phyloP scores from a whole-genome alignment of 192 early-diverging fungal species.

The Linnemannia hyalina region DNA sequence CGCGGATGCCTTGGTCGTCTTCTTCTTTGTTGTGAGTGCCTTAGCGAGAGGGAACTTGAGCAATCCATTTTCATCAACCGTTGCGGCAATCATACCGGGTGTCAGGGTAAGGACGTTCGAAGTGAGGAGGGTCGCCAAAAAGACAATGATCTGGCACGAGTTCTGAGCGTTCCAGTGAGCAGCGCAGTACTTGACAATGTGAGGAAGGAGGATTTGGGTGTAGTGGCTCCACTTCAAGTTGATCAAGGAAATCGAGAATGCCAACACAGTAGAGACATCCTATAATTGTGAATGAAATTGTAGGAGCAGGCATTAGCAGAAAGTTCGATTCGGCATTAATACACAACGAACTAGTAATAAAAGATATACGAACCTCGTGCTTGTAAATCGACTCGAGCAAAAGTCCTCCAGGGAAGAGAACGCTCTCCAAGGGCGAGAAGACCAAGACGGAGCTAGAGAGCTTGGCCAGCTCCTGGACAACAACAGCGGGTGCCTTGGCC shows the following conservation, averaged over 20 bases:
- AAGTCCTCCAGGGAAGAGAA: constrained; percentile 61
- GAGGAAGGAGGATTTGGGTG: constrained; percentile 80
- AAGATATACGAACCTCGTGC: constrained; percentile 43
- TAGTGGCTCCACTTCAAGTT: constrained; percentile 78
- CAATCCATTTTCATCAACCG: constrained; percentile 61
- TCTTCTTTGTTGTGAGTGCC: constrained; percentile 22
- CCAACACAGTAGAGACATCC: constrained; percentile 70
- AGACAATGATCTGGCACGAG: constrained; percentile 58
- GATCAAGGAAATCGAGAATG: constrained; percentile 76
- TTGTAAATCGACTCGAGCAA: constrained; percentile 65
- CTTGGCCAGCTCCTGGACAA: constrained; percentile 52
- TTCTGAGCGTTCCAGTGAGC: constrained; percentile 48
- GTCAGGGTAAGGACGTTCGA: constrained; percentile 51
- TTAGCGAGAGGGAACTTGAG: constrained; percentile 58
- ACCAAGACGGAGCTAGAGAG: constrained; percentile 29
- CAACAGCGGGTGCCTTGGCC: constrained; percentile 23
- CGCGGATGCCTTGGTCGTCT: constrained; percentile 26
- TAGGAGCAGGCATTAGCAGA: not conserved
- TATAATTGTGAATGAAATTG: constrained; percentile 21
- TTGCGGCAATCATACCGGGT: constrained; percentile 61
- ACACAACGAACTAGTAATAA: not conserved
- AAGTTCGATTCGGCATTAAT: not conserved
- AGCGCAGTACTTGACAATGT: constrained; percentile 70
- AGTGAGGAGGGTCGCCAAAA: constrained; percentile 62
- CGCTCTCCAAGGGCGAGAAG: constrained; percentile 55